Percentiles rank a stretch among this genome's conserved stretches.
These are phyloP conservation scores for Ophiocordyceps camponoti-leonardi DNA, from an alignment of 2,329 filamentous ascomycete species.

Conservation along the genomic window DNA sequence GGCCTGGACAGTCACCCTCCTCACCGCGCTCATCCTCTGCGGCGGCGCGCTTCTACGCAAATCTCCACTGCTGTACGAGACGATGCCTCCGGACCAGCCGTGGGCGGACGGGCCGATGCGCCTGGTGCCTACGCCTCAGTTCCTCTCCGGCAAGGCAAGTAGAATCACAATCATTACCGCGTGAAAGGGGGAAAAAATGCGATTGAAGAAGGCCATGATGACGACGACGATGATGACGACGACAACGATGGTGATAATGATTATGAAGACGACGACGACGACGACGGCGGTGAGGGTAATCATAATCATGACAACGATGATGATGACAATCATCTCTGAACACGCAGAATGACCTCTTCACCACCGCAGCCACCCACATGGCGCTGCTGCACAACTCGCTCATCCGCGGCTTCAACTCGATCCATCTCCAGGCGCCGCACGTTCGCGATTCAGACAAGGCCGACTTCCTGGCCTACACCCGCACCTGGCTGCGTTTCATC, in stretches of 20 bases:
- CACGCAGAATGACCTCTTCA: conserved; percentile 37
- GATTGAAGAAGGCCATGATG: neutral
- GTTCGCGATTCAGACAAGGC: conserved; percentile 31
- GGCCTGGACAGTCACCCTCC: conserved; percentile 8
- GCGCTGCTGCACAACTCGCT: conserved; percentile 43
- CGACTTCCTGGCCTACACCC: conserved; percentile 39
- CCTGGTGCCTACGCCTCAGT: conserved; percentile 35
- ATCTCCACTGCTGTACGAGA: conserved; percentile 17
- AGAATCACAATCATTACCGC: too few relatives aligned
- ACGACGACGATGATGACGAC: neutral
- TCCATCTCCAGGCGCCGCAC: conserved; percentile 40
- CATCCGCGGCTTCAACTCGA: conserved; percentile 45
- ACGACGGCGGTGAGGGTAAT: neutral
- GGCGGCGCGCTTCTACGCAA: conserved; percentile 14
- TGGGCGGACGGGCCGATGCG: conserved; percentile 40
- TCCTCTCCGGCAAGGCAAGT: conserved; percentile 30
- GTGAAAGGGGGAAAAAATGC: neutral
- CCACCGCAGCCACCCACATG: conserved; percentile 43
- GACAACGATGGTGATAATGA: neutral
- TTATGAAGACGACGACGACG: neutral
- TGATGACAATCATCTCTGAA: neutral
- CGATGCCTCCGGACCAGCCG: conserved; percentile 4
- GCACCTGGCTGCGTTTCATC: conserved; percentile 42
- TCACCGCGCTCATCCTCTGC: conserved; percentile 13
- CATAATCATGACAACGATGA: neutral